Evolutionary conservation across 805 yeast genomes (phyloP), one percentile per base, ranked within the genome.

Genomic region (Nakazawaea sp.): DNA sequence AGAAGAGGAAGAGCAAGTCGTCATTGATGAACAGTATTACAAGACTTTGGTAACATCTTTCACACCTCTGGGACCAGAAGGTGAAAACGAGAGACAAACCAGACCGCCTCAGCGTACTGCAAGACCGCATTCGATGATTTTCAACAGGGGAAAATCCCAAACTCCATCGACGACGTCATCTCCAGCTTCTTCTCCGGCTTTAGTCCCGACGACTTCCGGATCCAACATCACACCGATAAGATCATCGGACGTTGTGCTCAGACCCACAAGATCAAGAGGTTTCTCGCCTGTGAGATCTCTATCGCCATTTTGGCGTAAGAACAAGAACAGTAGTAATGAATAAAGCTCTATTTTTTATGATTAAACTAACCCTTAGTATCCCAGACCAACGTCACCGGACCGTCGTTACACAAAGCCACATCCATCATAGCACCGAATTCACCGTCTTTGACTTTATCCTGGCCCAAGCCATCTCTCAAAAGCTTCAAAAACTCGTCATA

Each of bases 341-440:
- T 23, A 23, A 6, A 33, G 23, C 15, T 19, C 6, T 13, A 24
- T 13, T n/a, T 23, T n/a, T 20, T 5, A 6, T 18, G 10, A 13
- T 19, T 20, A 59, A 15, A 13, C 19, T 30, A 18, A 8, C 19
- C 33, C 15, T 13, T 70, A 1, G 90, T 81, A 53, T 89, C 96
- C 62, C 82, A 72, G 16, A 80, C 72, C 23, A 90, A 81, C 0
- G 97, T 90, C 1, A 85, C 87, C 0, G 97, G 97, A 1, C 97
- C 97, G 50, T 90, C 97, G 51, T 92, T 92, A 11, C 81, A 76
- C 43, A 90, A 58, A 1, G 72, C 71, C 12, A 94, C 96, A 45
- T 86, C 95, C 98, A 92, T 92, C 96, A 90, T 85, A 9, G 90
- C 97, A 0, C 97, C 98, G 55, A 92, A 92, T 38, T 75, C 66